Base-by-base conservation (phyloP, 2,329 filamentous ascomycete genomes). In the Clonostachys sp. region DNA sequence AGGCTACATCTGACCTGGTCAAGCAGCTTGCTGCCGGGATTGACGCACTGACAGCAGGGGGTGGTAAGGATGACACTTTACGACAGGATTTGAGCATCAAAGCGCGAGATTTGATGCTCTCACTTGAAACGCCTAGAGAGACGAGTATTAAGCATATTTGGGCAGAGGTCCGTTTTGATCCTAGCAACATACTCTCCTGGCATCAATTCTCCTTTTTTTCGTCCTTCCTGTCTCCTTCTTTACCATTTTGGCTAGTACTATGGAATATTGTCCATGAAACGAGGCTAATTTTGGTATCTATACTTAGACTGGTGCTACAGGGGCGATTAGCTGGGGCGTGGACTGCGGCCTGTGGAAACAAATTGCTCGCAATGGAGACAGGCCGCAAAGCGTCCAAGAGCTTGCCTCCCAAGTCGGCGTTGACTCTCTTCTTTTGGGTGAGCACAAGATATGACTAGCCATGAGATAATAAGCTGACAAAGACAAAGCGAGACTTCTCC, bases 71-170 rank as follows among this genome's bases (percentile, higher is more conserved):
- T 34, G 46, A 54, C 13, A 45, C 51, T 30, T 48, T 51, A 7
- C 61, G 65, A 2, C 57, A 63, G 5, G 50, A 54, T 5, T 51
- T 69, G 9, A 50, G 64, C 12, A 48, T 59, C 7, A 60, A 63
- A 44, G 65, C 65, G 3, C 58, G 64, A 6, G 50, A 48, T 5
- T 61, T 45, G 46, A 55, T 41, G 54, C 50, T 55, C 14, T 44
- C 65, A 0, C 55, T 68, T 2, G 66, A 73, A 50, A 72, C 66
- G 3, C 71, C 71, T 1, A 61, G 70, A 3, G 71, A 75, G 55
- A 67, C 64, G 1, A 70, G 72, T 58, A 57, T 73, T 41, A 60
- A 68, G 55, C 68, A 73, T 47, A 61, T 55, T 49, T 74, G 70
- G 67, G 67, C 66, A 0, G 59, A 73, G 57, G 61, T 61, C 56